phyloP scores from a whole-genome alignment of 352 stramenopile species.

The Phytophthora citricola region DNA sequence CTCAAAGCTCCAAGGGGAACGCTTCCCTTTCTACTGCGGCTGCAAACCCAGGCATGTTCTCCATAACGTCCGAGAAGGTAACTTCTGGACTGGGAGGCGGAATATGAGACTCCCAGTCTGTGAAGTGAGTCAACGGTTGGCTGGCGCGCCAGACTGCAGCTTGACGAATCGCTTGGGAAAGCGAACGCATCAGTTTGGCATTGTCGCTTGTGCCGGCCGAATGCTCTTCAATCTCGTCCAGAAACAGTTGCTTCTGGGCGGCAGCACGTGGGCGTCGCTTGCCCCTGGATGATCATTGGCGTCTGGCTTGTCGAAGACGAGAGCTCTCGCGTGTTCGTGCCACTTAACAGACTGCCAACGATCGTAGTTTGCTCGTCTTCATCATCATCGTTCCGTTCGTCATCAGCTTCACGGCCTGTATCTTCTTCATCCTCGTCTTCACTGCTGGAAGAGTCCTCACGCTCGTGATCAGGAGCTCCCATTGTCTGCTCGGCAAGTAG shows the following conservation, averaged over 20 bases:
- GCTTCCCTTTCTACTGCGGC: constrained; percentile 44
- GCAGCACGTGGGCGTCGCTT: constrained; percentile 27
- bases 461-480: constrained; percentile 33
- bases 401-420: constrained; percentile 46
- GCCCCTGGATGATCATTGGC: constrained; percentile 18
- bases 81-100: constrained; percentile 63
- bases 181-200: constrained; percentile 74
- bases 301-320: constrained; percentile 17
- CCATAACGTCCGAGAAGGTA: constrained; percentile 82
- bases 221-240: constrained; percentile 81
- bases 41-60: constrained; percentile 64
- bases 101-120: constrained; percentile 70
- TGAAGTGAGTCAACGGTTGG: constrained; percentile 71
- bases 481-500: constrained; percentile 79
- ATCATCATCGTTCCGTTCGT: constrained; percentile 70
- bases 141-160: constrained; percentile 82
- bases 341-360: constrained; percentile 80
- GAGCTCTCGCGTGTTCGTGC: constrained; percentile 64
- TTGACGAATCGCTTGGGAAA: constrained; percentile 81
- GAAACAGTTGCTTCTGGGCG: constrained; percentile 45
- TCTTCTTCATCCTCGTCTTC: constrained; percentile 74
- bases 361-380: constrained; percentile 84
- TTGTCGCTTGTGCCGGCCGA: constrained; percentile 60
- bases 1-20: constrained; percentile 58
- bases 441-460: constrained; percentile 78